Evolutionary conservation across 1,284 basidiomycete genomes (phyloP), one percentile per base, ranked within the genome.

Genomic region (Microbotryum scabiosae): DNA sequence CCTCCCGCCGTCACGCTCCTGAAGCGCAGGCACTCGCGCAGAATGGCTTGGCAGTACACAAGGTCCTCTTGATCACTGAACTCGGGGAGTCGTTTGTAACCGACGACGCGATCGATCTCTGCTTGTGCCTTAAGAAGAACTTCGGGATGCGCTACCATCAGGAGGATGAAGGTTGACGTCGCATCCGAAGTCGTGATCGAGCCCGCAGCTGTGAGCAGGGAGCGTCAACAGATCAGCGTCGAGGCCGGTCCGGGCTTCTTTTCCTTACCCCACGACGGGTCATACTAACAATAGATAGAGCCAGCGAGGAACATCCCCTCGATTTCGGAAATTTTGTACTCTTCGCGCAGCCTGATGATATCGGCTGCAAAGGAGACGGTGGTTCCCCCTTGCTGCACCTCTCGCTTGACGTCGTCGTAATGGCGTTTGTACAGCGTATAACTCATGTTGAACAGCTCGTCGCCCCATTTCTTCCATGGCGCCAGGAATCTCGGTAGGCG

Each of bases 1-100:
- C 74, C 71, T 12, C 75, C 73, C 0, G 74, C 69, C 41, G 69
- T 70, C 47, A 73, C 68, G 14, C 74, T 70, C 46, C 75, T 60
- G 74, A 74, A 76, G 10, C 75, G 60, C 51, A 75, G 49, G 10
- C 67, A 64, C 57, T 76, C 75, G 30, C 70, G 62, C 4, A 74
- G 64, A 20, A 71, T 60, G 0, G 75, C 75, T 10, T 63, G 56
- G 25, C 73, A 66, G 56, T 71, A 75, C 10, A 70, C 64, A 18
- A 75, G 53, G 10, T 65, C 60, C 18, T 67, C 61, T 45, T 73
- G 52, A 46, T 76, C 74, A 10, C 57, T 59, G 44, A 73, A 75
- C 8, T 64, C 66, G 3, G 74, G 74, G 21, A 74, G 18, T 21
- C 72, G 60, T 10, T 63, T 59, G 9, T 49, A 21, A 16, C 69